Evolutionary conservation across 1,139 yeast species (phyloP), one percentile per base, ranked within the genome.

Genomic region (Yamadazyma spencermartinsiae): DNA sequence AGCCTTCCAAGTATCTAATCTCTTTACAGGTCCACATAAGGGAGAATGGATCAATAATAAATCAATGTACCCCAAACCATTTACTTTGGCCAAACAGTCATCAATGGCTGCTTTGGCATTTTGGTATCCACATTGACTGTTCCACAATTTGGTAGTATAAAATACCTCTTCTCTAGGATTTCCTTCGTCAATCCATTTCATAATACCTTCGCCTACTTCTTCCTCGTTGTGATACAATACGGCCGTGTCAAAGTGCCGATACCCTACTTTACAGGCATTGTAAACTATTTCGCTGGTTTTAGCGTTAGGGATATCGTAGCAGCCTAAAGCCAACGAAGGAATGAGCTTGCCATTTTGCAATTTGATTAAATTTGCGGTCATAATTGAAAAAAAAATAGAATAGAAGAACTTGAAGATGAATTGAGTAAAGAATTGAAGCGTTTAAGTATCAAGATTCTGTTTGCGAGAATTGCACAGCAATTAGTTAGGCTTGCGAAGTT

Each of bases 41-140:
- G 87, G 86, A 1, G 83, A 76, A 52, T 81, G 86, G 41, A 81
- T 76, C 44, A 81, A 59, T 14, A 80, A 53, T 40, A 81, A 55
- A 50, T 72, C 83, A 43, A 78, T 75, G 49, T 77, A 76, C 15
- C 60, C 63, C 19, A 78, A 56, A 15, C 58, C 66, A 10, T 59
- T 51, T 7, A 62, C 60, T 33, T 56, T 52, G 12, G 42, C 44
- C 40, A 64, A 46, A 54, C 63, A 58, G 11, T 51, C 55, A 23
- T 54, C 55, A 33, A 65, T 60, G 6, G 68, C 70, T 4, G 33
- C 26, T 27, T 49, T 50, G 15, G 68, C 61, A 15, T 42, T 39
- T 1, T 29, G 17, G 27, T 55, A 50, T 2, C 69, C 70, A 33
- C 61, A 52, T 43, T 64, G 66, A 31, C 60, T 58, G 40, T 65